phyloP scores from a whole-genome alignment of 2,329 filamentous ascomycete species.

The Clonostachys chloroleuca region DNA sequence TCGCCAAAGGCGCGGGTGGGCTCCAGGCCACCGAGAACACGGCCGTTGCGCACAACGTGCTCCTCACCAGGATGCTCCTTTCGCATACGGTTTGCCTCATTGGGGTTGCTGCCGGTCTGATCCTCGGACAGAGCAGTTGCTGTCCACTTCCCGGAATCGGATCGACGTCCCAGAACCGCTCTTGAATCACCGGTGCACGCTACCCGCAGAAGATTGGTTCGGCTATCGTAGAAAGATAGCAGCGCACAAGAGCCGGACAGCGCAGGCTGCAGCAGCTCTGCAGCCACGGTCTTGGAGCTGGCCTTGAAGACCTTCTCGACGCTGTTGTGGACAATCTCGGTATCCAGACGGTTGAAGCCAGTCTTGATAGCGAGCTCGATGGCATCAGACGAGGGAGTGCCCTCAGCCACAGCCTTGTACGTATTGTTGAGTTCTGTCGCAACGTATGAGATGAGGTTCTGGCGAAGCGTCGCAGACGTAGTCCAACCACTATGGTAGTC shows the following conservation, averaged over 20 bases:
- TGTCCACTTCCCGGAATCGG: constrained; percentile 79
- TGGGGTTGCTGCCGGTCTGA: constrained; percentile 86
- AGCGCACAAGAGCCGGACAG: constrained; percentile 96
- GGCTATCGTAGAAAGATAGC: constrained; percentile 91
- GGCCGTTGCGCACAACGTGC: constrained; percentile 81
- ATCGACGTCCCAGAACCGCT: constrained; percentile 81
- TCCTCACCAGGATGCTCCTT: constrained; percentile 86
- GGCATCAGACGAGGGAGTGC: constrained; percentile 67
- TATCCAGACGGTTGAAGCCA: constrained; percentile 81
- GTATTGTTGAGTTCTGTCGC: constrained; percentile 89
- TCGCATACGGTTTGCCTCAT: constrained; percentile 78
- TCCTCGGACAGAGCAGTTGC: constrained; percentile 87
- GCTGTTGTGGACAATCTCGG: constrained; percentile 92
- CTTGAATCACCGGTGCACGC: constrained; percentile 96
- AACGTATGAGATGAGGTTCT: constrained; percentile 88
- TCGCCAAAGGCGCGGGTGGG: constrained; percentile 94
- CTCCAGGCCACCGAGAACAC: constrained; percentile 87
- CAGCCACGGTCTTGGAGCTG: constrained; percentile 84
- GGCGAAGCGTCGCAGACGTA: constrained; percentile 90
- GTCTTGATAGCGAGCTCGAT: constrained; percentile 90
- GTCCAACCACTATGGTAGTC: constrained; percentile 74
- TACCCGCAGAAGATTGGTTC: constrained; percentile 81
- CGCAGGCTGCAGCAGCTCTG: constrained; percentile 86
- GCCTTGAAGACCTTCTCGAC: constrained; percentile 87
- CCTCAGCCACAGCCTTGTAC: constrained; percentile 65